Conservation (phyloP, 768 basidiomycete species). For the Leccinum rimulosum region DNA sequence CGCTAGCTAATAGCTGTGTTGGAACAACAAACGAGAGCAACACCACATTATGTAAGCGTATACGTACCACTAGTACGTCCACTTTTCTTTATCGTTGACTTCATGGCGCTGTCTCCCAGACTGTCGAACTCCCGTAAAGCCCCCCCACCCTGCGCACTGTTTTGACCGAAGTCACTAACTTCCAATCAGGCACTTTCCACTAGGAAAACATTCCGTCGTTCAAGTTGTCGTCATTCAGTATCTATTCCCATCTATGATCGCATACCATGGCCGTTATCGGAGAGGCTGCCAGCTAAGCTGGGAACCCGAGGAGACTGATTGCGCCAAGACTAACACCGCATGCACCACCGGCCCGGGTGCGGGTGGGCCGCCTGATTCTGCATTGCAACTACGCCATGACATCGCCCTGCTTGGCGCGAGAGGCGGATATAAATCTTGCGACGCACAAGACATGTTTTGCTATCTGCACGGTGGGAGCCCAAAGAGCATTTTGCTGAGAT, state of each 20-base stretch:
- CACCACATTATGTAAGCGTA: not conserved
- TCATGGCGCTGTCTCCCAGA: not conserved
- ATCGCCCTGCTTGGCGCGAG: not conserved
- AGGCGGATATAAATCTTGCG: not conserved
- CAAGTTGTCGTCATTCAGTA: not conserved
- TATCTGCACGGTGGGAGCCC: not conserved
- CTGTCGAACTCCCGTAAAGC: no score
- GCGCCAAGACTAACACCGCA: not conserved
- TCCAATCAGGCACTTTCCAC: not conserved
- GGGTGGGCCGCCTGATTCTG: not conserved
- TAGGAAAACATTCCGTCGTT: not conserved
- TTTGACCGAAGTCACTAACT: not conserved
- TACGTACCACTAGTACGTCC: not conserved
- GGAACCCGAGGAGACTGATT: not conserved
- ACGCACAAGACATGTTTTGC: not conserved
- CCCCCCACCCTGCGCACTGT: no score
- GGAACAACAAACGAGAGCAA: not conserved
- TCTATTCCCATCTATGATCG: not conserved
- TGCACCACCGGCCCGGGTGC: not conserved
- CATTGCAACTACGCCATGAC: not conserved
- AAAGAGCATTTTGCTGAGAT: not conserved
- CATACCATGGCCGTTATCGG: not conserved
- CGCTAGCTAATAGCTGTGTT: not conserved
- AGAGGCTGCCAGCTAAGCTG: not conserved
- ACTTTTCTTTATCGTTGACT: no score